Percentiles rank a stretch among this genome's conserved stretches.
Conservation (phyloP, 257 asterid species). For the Solanum clarkiae region DNA sequence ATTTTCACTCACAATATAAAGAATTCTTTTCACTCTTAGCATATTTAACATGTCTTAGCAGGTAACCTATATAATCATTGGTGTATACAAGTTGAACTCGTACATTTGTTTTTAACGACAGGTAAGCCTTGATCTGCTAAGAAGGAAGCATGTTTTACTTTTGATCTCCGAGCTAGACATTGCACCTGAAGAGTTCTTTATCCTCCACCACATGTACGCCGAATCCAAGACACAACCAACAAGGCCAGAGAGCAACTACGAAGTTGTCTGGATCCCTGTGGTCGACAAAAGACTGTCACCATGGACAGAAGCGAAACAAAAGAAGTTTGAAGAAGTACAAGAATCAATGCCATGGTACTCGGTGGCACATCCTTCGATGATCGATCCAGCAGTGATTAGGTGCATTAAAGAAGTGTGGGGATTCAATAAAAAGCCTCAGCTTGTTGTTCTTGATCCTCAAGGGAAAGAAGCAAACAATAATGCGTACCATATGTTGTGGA, state of each 20-base stretch:
- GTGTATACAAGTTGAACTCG: not conserved
- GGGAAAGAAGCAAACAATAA: slow-evolving; percentile 54
- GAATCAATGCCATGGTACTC: slow-evolving; percentile 80
- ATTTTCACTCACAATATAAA: not conserved
- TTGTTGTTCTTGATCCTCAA: slow-evolving; percentile 74
- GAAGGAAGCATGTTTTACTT: slow-evolving; percentile 56
- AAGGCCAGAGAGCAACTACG: slow-evolving; percentile 45
- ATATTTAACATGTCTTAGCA: not conserved
- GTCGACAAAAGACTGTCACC: slow-evolving; percentile 15
- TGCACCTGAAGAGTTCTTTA: slow-evolving; percentile 53
- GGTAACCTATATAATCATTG: no score
- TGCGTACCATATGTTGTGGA: slow-evolving; percentile 90
- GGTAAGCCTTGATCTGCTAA: slow-evolving; percentile 51
- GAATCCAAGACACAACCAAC: slow-evolving; percentile 25
- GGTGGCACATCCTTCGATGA: slow-evolving; percentile 47
- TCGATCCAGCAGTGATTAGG: slow-evolving; percentile 48
- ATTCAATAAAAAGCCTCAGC: slow-evolving; percentile 58
- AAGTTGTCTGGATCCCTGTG: slow-evolving; percentile 83
- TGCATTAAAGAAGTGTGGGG: slow-evolving; percentile 48
- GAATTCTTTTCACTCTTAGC: not conserved
- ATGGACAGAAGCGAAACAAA: slow-evolving; percentile 10
- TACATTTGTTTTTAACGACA: slow-evolving; percentile 3
- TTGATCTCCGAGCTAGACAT: slow-evolving; percentile 60
- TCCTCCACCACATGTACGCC: slow-evolving; percentile 62
- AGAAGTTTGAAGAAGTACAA: slow-evolving; percentile 29